Percentiles rank a stretch among this genome's conserved stretches.
Conservation (phyloP, 352 stramenopile genomes). For the Phytophthora quininea region DNA sequence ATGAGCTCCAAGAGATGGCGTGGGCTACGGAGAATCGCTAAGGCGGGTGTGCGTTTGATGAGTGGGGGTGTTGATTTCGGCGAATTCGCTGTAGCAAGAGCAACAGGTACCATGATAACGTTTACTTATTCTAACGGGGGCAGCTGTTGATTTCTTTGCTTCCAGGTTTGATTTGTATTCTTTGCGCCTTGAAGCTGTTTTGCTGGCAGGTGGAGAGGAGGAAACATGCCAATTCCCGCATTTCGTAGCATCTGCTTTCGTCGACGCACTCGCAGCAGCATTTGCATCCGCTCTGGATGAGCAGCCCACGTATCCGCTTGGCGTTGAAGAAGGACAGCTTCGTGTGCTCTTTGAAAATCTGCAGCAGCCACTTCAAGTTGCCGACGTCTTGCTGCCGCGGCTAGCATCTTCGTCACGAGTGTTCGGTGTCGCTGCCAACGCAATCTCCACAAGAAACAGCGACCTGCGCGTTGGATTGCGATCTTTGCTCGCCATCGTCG, state of each 20-base stretch:
- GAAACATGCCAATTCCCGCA: slow-evolving; percentile 1
- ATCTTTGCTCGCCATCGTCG: slow-evolving; percentile 29
- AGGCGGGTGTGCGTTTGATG: slow-evolving; percentile 1
- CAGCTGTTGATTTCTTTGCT: slow-evolving; percentile 11
- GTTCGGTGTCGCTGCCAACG: slow-evolving; percentile 31
- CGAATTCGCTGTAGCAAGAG: no score
- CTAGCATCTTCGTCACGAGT: slow-evolving; percentile 38
- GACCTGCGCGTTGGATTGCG: slow-evolving; percentile 44
- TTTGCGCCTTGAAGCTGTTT: not conserved
- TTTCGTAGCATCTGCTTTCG: slow-evolving; percentile 21
- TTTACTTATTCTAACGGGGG: no score
- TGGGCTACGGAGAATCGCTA: slow-evolving; percentile 4
- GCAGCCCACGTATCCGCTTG: slow-evolving; percentile 27
- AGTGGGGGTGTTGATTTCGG: not conserved
- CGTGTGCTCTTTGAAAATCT: slow-evolving; percentile 32
- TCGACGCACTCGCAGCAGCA: slow-evolving; percentile 22
- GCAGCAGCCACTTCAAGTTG: slow-evolving; percentile 30
- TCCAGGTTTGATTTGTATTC: not conserved
- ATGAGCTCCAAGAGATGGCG: no score
- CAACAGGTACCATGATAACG: no score
- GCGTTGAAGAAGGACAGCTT: slow-evolving; percentile 11
- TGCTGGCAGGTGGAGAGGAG: slow-evolving; percentile 1
- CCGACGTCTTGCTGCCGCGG: slow-evolving; percentile 29
- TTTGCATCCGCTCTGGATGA: slow-evolving; percentile 26
- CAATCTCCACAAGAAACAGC: slow-evolving; percentile 40